Evolutionary conservation across 2,329 filamentous ascomycete species (phyloP), one percentile per base, ranked within the genome.

Genomic region (Penicillium decumbens): DNA sequence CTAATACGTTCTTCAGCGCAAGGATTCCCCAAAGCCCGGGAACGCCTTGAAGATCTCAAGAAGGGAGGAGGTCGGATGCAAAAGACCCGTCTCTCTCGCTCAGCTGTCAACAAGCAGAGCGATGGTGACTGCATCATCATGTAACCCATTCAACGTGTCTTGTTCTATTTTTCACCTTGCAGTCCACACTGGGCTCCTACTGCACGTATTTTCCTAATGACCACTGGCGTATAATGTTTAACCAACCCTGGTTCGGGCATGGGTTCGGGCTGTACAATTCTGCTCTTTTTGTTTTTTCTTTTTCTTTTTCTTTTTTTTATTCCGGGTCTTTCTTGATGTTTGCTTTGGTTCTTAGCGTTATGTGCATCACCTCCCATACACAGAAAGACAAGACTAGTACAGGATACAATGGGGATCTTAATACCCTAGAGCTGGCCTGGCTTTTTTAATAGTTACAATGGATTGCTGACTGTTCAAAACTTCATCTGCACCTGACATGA

Each of bases 31-130:
- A 95, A 96, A 70, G 93, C 93, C 12, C 84, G 92, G 50, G 90
- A 96, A 65, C 82, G 92, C 41, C 80, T 98, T 4, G 92, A 97
- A 66, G 93, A 97, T 59, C 79, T 98, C 47, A 95, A 95, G 73
- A 82, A 83, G 54, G 83, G 85, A 2, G 89, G 89, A 23, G 84
- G 83, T 38, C 87, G 84, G 58, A 78, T 76, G 42, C 83, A 87
- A 54, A 89, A 88, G 65, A 83, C 84, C 47, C 80, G 88, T 47
- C 88, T 96, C 53, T 91, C 87, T 7, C 81, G 92, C 49, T 92
- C 85, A 58, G 88, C 89, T 56, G 83, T 88, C 47, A 86, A 86
- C 64, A 88, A 92, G 68, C 86, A 92, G 67, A 88, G 91, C 63
- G 89, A 96, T 58, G 90, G 89, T 44, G 90, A 96, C 56, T 97